Percentiles rank a stretch among this genome's conserved stretches.
phyloP scores from a whole-genome alignment of 1,284 basidiomycete species.

The Tremellales sp. region DNA sequence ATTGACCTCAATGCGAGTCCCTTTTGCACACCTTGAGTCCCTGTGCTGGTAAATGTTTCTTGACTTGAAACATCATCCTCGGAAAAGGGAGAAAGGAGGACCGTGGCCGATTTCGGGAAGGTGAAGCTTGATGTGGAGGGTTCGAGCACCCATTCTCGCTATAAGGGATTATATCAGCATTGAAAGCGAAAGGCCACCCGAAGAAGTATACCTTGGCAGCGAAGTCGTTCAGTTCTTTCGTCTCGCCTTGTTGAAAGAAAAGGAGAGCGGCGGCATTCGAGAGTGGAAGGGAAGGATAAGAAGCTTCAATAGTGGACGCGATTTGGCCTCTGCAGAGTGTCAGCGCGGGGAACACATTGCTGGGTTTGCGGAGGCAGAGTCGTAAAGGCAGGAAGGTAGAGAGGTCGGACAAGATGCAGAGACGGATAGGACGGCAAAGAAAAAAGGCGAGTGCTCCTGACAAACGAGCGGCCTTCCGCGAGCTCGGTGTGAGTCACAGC shows the following conservation, averaged over 20 bases:
- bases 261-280: conserved; percentile 44
- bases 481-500: too few species aligned
- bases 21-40: conserved; percentile 29
- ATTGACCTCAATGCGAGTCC: conserved; percentile 42
- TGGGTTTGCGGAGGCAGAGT: not conserved
- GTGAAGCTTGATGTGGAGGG: conserved; percentile 42
- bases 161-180: conserved; percentile 9
- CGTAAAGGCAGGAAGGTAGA: not conserved
- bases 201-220: conserved; percentile 29
- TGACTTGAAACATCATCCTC: too few species aligned
- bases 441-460: too few species aligned
- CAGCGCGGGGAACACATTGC: too few species aligned
- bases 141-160: conserved; percentile 45
- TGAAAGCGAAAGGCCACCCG: not conserved
- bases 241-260: conserved; percentile 47
- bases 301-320: conserved; percentile 48
- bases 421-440: too few species aligned
- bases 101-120: conserved; percentile 21
- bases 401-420: not conserved
- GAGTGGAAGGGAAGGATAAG: conserved; percentile 46
- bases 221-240: conserved; percentile 34
- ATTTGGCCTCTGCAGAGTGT: conserved; percentile 43
- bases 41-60: conserved; percentile 2
- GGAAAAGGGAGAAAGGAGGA: conserved; percentile 1
- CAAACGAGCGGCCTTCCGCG: too few species aligned